These are phyloP conservation scores for Sergeia podlipaevii DNA, from an alignment of 208 protist species.

Conservation along the genomic window DNA sequence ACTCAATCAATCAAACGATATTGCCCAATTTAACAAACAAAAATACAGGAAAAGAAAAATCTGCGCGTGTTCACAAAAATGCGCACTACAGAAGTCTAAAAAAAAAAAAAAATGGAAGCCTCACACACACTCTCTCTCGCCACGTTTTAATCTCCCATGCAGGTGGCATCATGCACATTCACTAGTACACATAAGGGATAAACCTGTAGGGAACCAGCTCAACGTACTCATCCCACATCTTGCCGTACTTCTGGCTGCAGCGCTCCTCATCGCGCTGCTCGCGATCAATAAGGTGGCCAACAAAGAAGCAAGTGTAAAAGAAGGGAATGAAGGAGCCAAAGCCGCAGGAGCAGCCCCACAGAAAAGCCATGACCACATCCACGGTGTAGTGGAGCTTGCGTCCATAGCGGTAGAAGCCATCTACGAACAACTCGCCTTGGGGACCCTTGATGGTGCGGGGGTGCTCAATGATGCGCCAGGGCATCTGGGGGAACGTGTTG, in stretches of 20 bases:
- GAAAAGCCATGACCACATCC: constrained; percentile 91
- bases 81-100: no score
- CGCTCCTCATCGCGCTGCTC: constrained; percentile 82
- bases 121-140: no score
- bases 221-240: constrained; percentile 95
- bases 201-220: constrained; percentile 92
- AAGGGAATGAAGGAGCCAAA: constrained; percentile 91
- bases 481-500: constrained; percentile 92
- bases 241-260: constrained; percentile 91
- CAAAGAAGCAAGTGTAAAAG: constrained; percentile 95
- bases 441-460: constrained; percentile 86
- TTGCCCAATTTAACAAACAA: no score
- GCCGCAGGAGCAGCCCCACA: constrained; percentile 91
- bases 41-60: no score
- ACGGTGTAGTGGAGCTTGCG: constrained; percentile 95
- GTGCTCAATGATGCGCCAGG: constrained; percentile 90
- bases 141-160: no score
- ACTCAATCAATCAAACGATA: no score
- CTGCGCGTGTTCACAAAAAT: no score
- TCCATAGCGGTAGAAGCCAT: constrained; percentile 91
- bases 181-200: constrained; percentile 94
- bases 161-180: no score
- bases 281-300: constrained; percentile 88
- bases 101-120: no score
- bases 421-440: constrained; percentile 86